These are phyloP conservation scores for Solanum bukasovii DNA, from an alignment of 257 asterid genomes.

Conservation along the genomic window DNA sequence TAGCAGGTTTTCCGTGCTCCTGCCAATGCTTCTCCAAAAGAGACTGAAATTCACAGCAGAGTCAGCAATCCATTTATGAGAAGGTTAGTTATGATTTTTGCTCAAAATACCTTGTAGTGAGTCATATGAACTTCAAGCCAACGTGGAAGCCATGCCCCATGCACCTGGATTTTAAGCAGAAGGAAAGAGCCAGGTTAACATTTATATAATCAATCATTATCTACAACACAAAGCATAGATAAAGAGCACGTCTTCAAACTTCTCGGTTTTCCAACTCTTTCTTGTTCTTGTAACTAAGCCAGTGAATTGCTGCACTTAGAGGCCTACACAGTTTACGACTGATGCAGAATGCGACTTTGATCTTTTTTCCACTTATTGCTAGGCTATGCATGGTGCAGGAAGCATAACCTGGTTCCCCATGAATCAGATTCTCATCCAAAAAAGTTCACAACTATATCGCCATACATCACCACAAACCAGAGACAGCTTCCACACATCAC, in stretches of 20 bases:
- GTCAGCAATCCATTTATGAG: not conserved
- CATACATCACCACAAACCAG: not conserved
- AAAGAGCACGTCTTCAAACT: not conserved
- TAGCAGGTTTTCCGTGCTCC: conserved; percentile 71
- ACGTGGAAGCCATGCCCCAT: conserved; percentile 87
- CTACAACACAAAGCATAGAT: not conserved
- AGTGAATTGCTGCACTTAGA: not conserved
- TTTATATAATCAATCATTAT: not conserved
- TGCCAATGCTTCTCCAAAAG: conserved; percentile 66
- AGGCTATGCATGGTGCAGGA: not conserved
- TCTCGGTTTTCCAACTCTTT: not conserved
- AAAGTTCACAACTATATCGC: not conserved
- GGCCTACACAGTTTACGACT: not conserved
- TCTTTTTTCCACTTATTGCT: not conserved
- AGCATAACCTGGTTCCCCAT: not conserved
- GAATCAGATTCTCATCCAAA: not conserved
- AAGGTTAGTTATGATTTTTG: not conserved
- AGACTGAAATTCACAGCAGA: conserved; percentile 30
- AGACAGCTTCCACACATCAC: not conserved
- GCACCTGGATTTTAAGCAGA: conserved; percentile 36
- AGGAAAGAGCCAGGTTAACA: conserved; percentile 1
- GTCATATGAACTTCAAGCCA: conserved; percentile 53
- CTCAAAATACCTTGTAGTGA: conserved; percentile 40
- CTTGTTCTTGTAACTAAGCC: not conserved
- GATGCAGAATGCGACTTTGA: not conserved